These are phyloP conservation scores for Ramularia collo-cygni DNA, from an alignment of 2,329 filamentous ascomycete genomes.

Conservation along the genomic window DNA sequence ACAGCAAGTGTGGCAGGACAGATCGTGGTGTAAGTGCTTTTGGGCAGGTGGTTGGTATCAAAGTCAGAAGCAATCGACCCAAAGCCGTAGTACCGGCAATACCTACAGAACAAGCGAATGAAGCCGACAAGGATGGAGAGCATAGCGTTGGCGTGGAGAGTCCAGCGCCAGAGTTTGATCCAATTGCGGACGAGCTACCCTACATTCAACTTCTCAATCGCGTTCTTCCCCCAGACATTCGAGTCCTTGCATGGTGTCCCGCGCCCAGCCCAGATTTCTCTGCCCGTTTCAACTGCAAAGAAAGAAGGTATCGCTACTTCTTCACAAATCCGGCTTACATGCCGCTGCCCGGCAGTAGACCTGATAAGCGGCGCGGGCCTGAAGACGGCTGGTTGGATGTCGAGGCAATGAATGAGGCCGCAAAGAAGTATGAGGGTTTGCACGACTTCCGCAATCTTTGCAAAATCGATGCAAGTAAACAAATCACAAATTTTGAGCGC, in stretches of 20 bases:
- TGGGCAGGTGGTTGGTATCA: conserved; percentile 82
- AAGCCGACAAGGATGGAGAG: conserved; percentile 11
- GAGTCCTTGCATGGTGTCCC: conserved; percentile 88
- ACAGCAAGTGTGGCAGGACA: conserved; percentile 91
- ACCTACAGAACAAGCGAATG: conserved; percentile 8
- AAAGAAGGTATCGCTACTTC: conserved; percentile 91
- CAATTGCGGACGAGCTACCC: conserved; percentile 70
- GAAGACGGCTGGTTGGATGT: conserved; percentile 65
- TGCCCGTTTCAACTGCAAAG: conserved; percentile 85
- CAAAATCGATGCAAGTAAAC: conserved; percentile 85
- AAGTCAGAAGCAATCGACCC: conserved; percentile 73
- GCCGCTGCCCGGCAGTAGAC: conserved; percentile 45
- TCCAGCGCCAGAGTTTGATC: conserved; percentile 47
- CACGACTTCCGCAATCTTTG: conserved; percentile 98
- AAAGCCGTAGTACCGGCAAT: conserved; percentile 13
- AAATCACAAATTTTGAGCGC: conserved; percentile 75
- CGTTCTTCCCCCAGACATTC: conserved; percentile 81
- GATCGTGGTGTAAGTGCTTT: conserved; percentile 94
- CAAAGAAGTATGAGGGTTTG: conserved; percentile 68
- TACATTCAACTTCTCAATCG: conserved; percentile 82
- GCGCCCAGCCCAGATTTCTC: conserved; percentile 72
- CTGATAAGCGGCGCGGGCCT: conserved; percentile 14
- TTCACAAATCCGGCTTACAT: conserved; percentile 89
- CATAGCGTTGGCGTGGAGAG: conserved; percentile 6
- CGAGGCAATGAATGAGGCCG: conserved; percentile 75